A percentile compares a stretch with the other conserved stretches of the same genome.
Conservation (phyloP, 2,329 filamentous ascomycete species). For the Fusarium sp. region DNA sequence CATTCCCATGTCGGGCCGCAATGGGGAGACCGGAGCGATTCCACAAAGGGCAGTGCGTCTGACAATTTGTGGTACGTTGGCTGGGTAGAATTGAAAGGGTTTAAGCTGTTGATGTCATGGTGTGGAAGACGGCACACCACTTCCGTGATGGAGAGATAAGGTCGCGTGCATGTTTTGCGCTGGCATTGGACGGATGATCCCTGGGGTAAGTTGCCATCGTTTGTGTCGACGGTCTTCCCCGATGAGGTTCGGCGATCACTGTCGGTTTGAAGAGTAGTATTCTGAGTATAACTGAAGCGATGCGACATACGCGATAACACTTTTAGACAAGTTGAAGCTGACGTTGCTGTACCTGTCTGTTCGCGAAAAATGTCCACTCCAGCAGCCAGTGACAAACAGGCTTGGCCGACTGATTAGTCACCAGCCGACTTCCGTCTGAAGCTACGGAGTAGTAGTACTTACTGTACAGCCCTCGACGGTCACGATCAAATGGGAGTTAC, state of each 20-base stretch:
- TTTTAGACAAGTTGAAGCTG: background rate
- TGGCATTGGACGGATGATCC: conserved; percentile 9
- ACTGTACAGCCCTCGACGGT: background rate
- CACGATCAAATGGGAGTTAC: background rate
- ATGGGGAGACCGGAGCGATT: conserved; percentile 29
- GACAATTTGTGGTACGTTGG: conserved; percentile 31
- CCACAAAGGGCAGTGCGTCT: conserved; percentile 23
- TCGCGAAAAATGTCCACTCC: background rate
- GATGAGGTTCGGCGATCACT: background rate
- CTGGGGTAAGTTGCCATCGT: background rate
- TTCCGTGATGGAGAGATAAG: conserved; percentile 26
- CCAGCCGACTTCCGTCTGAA: background rate
- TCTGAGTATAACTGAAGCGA: background rate
- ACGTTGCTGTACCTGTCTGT: background rate
- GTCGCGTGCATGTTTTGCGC: conserved; percentile 17
- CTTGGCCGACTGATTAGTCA: background rate
- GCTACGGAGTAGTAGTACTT: background rate
- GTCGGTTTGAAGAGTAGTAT: background rate
- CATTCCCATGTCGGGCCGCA: conserved; percentile 33
- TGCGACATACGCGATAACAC: background rate
- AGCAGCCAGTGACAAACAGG: background rate
- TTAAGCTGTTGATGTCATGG: conserved; percentile 34
- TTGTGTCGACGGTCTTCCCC: background rate
- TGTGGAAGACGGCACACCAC: conserved; percentile 25
- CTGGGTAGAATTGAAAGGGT: background rate